phyloP scores from a whole-genome alignment of 345 rosid genomes.

The Pistacia atlantica region DNA sequence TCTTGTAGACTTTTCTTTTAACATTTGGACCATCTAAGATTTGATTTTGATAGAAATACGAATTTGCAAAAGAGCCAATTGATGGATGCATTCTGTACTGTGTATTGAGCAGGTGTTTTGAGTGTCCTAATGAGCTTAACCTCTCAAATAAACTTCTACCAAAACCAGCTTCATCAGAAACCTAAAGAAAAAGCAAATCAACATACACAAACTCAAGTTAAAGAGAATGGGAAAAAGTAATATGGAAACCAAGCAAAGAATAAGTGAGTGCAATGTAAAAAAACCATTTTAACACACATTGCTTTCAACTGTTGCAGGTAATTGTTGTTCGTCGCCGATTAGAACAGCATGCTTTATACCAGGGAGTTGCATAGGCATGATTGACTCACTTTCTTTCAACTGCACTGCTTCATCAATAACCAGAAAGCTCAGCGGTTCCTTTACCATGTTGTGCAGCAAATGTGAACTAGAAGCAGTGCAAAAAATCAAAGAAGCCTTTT shows the following conservation, averaged over 20 bases:
- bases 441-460: constrained; percentile 22
- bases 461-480: constrained; percentile 44
- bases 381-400: constrained; percentile 52
- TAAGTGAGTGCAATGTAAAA: not conserved
- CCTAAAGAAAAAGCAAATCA: constrained; percentile 25
- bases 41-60: constrained; percentile 40
- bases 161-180: constrained; percentile 36
- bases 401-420: constrained; percentile 68
- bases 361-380: constrained; percentile 47
- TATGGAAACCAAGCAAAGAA: not conserved
- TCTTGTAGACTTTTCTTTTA: constrained; percentile 27
- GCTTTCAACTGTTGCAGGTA: constrained; percentile 53
- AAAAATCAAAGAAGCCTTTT: constrained; percentile 33
- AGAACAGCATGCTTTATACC: constrained; percentile 43
- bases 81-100: constrained; percentile 88
- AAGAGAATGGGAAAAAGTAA: not conserved
- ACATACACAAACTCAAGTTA: not conserved
- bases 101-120: constrained; percentile 49
- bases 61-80: constrained; percentile 60
- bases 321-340: constrained; percentile 51
- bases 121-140: constrained; percentile 41
- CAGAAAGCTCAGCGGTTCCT: constrained; percentile 36
- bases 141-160: constrained; percentile 79
- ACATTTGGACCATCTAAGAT: constrained; percentile 55
- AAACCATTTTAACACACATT: constrained; percentile 26